Evolutionary conservation across 2,329 filamentous ascomycete genomes (phyloP).

Genomic region (Paecilomyces niveus): DNA sequence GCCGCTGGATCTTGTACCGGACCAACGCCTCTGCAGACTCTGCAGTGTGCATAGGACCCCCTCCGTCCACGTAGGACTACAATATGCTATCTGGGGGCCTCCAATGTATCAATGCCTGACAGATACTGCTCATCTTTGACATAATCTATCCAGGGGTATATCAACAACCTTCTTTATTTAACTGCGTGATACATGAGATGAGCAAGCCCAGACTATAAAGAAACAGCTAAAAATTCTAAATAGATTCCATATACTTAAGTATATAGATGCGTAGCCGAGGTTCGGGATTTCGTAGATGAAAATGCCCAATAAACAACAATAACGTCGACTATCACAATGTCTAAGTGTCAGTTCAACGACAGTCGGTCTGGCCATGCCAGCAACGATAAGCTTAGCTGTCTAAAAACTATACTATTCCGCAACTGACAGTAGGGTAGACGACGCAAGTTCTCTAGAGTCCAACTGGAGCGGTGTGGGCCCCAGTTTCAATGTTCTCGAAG

Average conservation of each 20-base stretch:
- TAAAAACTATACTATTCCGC: background rate
- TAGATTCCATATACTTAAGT: too few species aligned
- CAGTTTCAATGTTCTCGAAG: background rate
- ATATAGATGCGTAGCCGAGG: too few species aligned
- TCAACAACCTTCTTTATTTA: too few species aligned
- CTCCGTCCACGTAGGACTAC: background rate
- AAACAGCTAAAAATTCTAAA: too few species aligned
- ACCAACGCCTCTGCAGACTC: background rate
- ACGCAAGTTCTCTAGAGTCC: background rate
- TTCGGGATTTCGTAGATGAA: too few species aligned
- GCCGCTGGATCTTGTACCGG: background rate
- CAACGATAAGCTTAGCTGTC: background rate
- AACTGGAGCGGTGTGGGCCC: background rate
- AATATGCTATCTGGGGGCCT: background rate
- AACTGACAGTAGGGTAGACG: background rate
- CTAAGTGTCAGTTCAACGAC: background rate
- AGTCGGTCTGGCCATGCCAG: too few species aligned
- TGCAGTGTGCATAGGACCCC: background rate
- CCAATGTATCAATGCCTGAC: background rate
- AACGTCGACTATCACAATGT: too few species aligned
- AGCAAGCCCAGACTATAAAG: too few species aligned
- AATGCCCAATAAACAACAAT: too few species aligned
- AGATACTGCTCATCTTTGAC: background rate
- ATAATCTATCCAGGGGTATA: background rate
- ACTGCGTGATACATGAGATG: too few species aligned